phyloP scores from a whole-genome alignment of 179 eudicot species.

The Patellifolia procumbens region DNA sequence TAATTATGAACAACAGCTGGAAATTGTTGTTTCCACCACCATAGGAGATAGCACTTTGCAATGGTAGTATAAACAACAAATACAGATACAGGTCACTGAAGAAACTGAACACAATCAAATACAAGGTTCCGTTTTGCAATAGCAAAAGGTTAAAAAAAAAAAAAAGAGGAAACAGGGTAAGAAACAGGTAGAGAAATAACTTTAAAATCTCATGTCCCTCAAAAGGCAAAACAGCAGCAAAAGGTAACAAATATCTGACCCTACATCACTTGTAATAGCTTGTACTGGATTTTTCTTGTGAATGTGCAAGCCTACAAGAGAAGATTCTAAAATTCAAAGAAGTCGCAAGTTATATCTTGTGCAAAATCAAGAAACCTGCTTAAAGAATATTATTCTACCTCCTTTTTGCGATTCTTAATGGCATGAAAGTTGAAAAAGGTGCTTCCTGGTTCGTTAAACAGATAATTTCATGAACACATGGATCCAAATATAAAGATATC shows the following conservation, averaged over 20 bases:
- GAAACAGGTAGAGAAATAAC: background rate
- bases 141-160: too few species aligned
- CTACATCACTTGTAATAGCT: conserved; percentile 3
- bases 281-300: background rate
- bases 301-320: conserved; percentile 7
- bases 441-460: background rate
- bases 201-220: background rate
- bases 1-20: background rate
- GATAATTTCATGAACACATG: background rate
- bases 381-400: background rate
- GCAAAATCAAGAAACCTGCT: background rate
- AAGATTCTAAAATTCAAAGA: background rate
- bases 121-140: background rate
- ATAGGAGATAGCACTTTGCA: background rate
- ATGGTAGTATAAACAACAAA: background rate
- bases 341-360: conserved; percentile 1
- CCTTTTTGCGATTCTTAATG: background rate
- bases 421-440: background rate
- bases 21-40: background rate
- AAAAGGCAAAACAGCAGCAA: background rate
- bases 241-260: conserved; percentile 7
- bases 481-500: too few species aligned
- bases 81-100: background rate
- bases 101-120: background rate
- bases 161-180: background rate